Evolutionary conservation across 2,329 filamentous ascomycete genomes (phyloP), one percentile per base, ranked within the genome.

Genomic region (Aspergillus amoenus): DNA sequence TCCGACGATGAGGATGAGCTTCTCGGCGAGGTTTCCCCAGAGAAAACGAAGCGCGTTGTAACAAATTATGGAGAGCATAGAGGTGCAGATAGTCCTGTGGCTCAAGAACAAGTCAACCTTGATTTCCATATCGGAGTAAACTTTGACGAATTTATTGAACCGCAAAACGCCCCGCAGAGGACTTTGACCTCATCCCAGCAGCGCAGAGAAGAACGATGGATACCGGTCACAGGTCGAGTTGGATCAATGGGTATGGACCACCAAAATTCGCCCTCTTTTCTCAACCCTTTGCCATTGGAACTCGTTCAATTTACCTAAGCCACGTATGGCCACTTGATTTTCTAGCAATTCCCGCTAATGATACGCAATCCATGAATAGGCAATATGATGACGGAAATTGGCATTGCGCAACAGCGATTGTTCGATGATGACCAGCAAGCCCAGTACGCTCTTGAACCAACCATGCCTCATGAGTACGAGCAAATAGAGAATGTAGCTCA

Each of bases 1-100:
- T 79, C 76, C 1, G 76, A 79, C 27, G 76, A 69, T 24, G 72
- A 78, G 40, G 75, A 76, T 11, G 73, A 75, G 47, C 66, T 70
- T 52, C 59, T 73, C n/a, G 64, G 64, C 39, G 68, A 66, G 52
- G 66, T 64, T 64, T 18, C 51, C 57, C 49, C 66, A 63, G 27
- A 66, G 55, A 30, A 66, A 34, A 48, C 55, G 11, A 62, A 61
- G 40, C 59, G 64, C 30, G 34, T 64, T 24, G 52, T 48, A 30
- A 42, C 34, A 24, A 51, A 58, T 30, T 17, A 47, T 22, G 49
- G 50, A 41, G 22, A 32, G 5, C 41, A 39, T 32, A n/a, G 22
- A 18, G 49, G 18, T 47, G 34, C 30, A 56, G 12, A 44, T 32
- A 34, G 44, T 13, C 37, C 55, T 9, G 40, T 37, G 11, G 46